A percentile compares a stretch with the other conserved stretches of the same genome.
These are phyloP conservation scores for Alternaria brassicicola DNA, from an alignment of 2,329 filamentous ascomycete genomes.

Conservation along the genomic window DNA sequence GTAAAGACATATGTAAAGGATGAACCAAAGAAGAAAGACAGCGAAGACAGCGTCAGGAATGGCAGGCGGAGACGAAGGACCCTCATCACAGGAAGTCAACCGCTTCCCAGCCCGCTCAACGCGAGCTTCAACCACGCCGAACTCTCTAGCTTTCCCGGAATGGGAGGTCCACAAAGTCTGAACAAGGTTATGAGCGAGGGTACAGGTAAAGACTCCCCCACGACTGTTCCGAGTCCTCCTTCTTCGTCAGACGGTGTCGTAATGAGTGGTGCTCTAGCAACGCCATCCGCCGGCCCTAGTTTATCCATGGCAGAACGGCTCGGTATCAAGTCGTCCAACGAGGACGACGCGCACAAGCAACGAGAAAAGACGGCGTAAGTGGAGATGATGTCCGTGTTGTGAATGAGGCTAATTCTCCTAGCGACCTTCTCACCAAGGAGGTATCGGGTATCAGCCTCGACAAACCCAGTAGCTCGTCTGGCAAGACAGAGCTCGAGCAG, in stretches of 20 bases:
- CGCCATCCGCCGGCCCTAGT: constrained; percentile 49
- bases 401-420: constrained; percentile 43
- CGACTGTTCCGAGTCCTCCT: constrained; percentile 50
- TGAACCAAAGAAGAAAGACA: constrained; percentile 67
- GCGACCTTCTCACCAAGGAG: constrained; percentile 88
- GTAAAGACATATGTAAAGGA: constrained; percentile 95
- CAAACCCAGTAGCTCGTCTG: constrained; percentile 61
- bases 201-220: constrained; percentile 62
- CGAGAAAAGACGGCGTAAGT: constrained; percentile 92
- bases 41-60: constrained; percentile 91
- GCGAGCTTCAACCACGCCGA: constrained; percentile 85
- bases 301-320: constrained; percentile 66
- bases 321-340: constrained; percentile 58
- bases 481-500: constrained; percentile 51
- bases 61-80: constrained; percentile 88
- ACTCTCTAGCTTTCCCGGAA: constrained; percentile 63
- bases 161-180: constrained; percentile 67
- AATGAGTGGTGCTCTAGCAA: constrained; percentile 63
- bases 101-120: constrained; percentile 91
- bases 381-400: not conserved
- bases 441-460: constrained; percentile 94
- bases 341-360: constrained; percentile 71
- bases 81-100: constrained; percentile 95
- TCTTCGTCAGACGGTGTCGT: constrained; percentile 53
- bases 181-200: constrained; percentile 80